A percentile compares a stretch with the other conserved stretches of the same genome.
Conservation (phyloP, 306 rosid species). For the Castanea crenata region DNA sequence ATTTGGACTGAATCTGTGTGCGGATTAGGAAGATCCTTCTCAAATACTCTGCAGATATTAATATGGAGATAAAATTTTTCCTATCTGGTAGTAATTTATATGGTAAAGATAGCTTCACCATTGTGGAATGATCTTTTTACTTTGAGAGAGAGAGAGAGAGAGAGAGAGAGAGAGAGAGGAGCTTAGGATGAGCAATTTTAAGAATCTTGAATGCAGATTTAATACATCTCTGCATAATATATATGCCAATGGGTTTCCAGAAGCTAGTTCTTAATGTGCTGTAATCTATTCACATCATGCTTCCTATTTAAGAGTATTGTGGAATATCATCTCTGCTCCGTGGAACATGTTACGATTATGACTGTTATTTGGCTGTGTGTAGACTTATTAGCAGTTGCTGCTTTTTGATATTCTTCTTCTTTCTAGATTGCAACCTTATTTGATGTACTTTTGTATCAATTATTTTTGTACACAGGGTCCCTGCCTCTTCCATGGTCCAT, state of each 20-base stretch:
- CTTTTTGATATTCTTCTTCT: neutral
- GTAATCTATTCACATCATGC: neutral
- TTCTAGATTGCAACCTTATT: slow-evolving; percentile 7
- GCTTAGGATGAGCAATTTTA: neutral
- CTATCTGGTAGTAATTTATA: neutral
- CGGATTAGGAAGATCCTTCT: neutral
- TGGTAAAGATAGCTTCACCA: neutral
- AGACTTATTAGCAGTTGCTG: slow-evolving; percentile 10
- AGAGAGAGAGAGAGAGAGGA: neutral
- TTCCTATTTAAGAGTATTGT: slow-evolving; percentile 8
- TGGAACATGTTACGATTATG: neutral
- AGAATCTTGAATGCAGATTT: neutral
- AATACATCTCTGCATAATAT: neutral
- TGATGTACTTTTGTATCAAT: slow-evolving; percentile 23
- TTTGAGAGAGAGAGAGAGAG: too few relatives aligned
- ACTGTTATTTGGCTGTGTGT: neutral
- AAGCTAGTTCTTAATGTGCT: neutral
- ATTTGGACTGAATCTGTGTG: neutral
- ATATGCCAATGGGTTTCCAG: neutral
- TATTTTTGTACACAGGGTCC: slow-evolving; percentile 59
- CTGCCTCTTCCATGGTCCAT: slow-evolving; percentile 98
- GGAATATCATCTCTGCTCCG: neutral
- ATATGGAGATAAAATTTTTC: neutral
- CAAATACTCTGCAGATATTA: neutral
- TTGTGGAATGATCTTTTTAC: neutral